These are phyloP conservation scores for Curvularia spicifera DNA, from an alignment of 2,329 filamentous ascomycete species.

Conservation along the genomic window DNA sequence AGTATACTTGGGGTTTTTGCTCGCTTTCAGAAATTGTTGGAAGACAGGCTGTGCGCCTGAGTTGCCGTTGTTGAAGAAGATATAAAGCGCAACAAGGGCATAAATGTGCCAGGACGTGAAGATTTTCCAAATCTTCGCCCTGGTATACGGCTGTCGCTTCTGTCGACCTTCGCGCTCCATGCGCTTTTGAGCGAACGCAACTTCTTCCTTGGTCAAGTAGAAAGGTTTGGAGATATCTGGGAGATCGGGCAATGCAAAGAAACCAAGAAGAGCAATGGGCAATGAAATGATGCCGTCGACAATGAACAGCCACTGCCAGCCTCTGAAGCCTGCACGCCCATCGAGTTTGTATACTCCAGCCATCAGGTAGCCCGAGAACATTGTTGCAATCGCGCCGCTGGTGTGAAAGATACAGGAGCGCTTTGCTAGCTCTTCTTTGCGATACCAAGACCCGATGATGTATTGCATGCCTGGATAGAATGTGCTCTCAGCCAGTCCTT, in stretches of 20 bases:
- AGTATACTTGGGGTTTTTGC: conserved; percentile 23
- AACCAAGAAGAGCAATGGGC: conserved; percentile 25
- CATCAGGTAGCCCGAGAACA: conserved; percentile 52
- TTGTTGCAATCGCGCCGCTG: conserved; percentile 22
- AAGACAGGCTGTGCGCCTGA: conserved; percentile 10
- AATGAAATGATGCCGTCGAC: conserved; percentile 29
- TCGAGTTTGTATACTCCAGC: conserved; percentile 63
- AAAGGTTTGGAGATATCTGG: conserved; percentile 27
- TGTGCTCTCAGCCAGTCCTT: conserved; percentile 56
- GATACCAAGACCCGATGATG: conserved; percentile 29
- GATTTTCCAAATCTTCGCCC: conserved; percentile 17
- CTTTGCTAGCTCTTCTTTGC: conserved; percentile 24
- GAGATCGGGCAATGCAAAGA: conserved; percentile 27
- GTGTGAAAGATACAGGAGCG: conserved; percentile 27
- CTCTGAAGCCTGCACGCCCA: conserved; percentile 61
- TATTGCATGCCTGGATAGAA: conserved; percentile 59
- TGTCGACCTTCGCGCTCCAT: neutral
- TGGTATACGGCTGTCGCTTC: conserved; percentile 2
- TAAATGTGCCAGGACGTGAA: conserved; percentile 20
- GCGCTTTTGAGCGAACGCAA: conserved; percentile 24
- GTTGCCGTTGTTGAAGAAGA: conserved; percentile 13
- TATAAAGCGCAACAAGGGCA: conserved; percentile 17
- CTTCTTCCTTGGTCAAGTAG: conserved; percentile 12
- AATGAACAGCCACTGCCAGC: conserved; percentile 39
- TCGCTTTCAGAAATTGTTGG: conserved; percentile 28